Base-by-base conservation (phyloP, 441 rosid genomes). In the Caryocar brasiliense region DNA sequence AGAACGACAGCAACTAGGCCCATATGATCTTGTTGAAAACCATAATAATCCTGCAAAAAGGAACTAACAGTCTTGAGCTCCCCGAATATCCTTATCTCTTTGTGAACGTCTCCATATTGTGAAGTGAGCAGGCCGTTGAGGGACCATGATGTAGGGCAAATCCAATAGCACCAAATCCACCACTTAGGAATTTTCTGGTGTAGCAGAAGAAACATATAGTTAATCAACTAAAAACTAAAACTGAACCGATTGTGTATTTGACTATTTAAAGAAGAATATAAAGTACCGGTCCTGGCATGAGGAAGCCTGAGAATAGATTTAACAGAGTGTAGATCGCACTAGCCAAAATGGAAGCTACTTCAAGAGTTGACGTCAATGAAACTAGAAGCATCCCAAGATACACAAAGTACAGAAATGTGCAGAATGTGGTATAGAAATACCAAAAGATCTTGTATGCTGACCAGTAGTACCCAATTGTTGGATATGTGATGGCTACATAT, bases 121-220 rank as follows among this genome's bases (percentile, higher is more conserved):
- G 90, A 69, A 2, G 67, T 67, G 35, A 82, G 38, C 22, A 79
- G 54, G 3, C 73, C 83, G 14, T 60, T 66, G 21, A 79, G 56
- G 2, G 80, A 72, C 90, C 90, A 82, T 5, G 83, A 61, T 2
- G 70, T 60, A 6, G 95, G 91, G 56, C 75, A 72, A 11, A 83
- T 67, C 80, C 81, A 80, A 7, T 73, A 85, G 46, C 70, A 71
- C 88, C 95, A 82, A 0, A 66, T 40, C 95, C 95, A 85, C 91
- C 91, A 85, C 51, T 73, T 75, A 1, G 91, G 91, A 10, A 82
- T 76, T 45, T 54, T 59, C 80, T 75, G 64, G n/a, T n/a, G n/a
- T n/a, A n/a, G n/a, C n/a, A n/a, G n/a, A n/a, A n/a, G n/a, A n/a
- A n/a, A n/a, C n/a, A n/a, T n/a, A n/a, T n/a, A n/a, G n/a, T n/a